These are phyloP conservation scores for Globisporangium yorkense DNA, from an alignment of 352 stramenopile genomes.

Conservation along the genomic window DNA sequence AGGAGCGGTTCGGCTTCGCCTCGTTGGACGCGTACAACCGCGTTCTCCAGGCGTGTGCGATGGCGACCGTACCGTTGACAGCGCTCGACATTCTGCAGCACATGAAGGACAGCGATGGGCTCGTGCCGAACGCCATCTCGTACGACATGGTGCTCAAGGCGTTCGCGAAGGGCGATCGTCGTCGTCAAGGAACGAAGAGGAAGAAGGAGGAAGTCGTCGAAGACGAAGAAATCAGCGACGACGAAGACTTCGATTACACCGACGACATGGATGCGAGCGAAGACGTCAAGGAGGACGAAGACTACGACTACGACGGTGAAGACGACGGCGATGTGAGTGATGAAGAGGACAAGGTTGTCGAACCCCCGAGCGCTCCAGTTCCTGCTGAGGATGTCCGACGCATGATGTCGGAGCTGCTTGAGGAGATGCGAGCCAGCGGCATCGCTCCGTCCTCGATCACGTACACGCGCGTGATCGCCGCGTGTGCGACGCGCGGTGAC, in stretches of 20 bases:
- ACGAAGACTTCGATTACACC: slow-evolving; percentile 16
- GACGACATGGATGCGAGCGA: slow-evolving; percentile 11
- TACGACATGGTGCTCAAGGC: slow-evolving; percentile 58
- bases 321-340: slow-evolving; percentile 1
- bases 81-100: slow-evolving; percentile 38
- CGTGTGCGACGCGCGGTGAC: slow-evolving; percentile 35
- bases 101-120: slow-evolving; percentile 22
- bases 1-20: slow-evolving; percentile 31
- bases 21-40: slow-evolving; percentile 47
- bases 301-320: neutral
- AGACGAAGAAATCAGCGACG: slow-evolving; percentile 15
- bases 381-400: slow-evolving; percentile 1
- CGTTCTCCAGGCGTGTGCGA: slow-evolving; percentile 48
- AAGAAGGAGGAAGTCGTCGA: slow-evolving; percentile 16
- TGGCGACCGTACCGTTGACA: slow-evolving; percentile 24
- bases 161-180: slow-evolving; percentile 24
- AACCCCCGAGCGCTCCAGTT: neutral
- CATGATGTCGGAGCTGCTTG: slow-evolving; percentile 20
- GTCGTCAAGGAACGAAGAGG: slow-evolving; percentile 3
- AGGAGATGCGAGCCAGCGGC: slow-evolving; percentile 24
- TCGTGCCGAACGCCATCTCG: slow-evolving; percentile 33
- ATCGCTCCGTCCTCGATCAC: slow-evolving; percentile 14
- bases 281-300: slow-evolving; percentile 13
- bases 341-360: neutral
- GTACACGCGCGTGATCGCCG: slow-evolving; percentile 31